Evolutionary conservation across 2,329 filamentous ascomycete genomes (phyloP).

Genomic region (Leptographium flavum): DNA sequence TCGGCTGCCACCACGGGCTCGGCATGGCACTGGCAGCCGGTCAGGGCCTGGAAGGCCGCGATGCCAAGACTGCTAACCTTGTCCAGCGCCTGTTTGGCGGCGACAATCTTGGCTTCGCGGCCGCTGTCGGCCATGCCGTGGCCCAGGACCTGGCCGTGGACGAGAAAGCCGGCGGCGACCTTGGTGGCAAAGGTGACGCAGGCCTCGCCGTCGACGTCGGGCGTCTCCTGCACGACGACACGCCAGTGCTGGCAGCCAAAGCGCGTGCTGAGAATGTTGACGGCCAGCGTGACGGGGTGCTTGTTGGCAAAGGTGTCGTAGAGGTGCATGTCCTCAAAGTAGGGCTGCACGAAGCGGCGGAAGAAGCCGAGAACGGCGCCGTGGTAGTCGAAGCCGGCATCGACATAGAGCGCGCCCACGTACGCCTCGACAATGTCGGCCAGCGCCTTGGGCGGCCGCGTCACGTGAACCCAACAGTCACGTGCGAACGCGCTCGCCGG

Average conservation of each 20-base stretch:
- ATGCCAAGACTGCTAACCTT: slow-evolving; percentile 28
- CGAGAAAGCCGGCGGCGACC: slow-evolving; percentile 58
- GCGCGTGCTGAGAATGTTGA: slow-evolving; percentile 45
- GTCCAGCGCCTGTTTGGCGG: slow-evolving; percentile 43
- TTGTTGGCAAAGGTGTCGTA: slow-evolving; percentile 81
- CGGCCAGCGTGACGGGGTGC: slow-evolving; percentile 66
- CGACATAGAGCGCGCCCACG: slow-evolving; percentile 81
- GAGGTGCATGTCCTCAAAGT: slow-evolving; percentile 72
- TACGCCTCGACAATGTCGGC: slow-evolving; percentile 84
- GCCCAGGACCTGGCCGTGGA: slow-evolving; percentile 58
- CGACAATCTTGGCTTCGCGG: slow-evolving; percentile 58
- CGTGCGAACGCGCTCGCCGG: slow-evolving; percentile 27
- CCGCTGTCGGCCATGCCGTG: slow-evolving; percentile 46
- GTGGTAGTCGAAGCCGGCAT: slow-evolving; percentile 73
- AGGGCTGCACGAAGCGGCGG: slow-evolving; percentile 54
- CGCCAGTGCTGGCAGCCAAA: slow-evolving; percentile 52
- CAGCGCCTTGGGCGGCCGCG: slow-evolving; percentile 57
- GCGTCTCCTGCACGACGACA: slow-evolving; percentile 36
- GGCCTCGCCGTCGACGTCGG: slow-evolving; percentile 20
- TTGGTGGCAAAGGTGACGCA: slow-evolving; percentile 15
- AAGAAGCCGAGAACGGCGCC: slow-evolving; percentile 64
- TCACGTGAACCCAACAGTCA: slow-evolving; percentile 56
- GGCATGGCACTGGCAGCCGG: slow-evolving; percentile 46
- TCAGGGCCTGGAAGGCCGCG: slow-evolving; percentile 44
- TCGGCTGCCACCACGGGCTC: not conserved